These are phyloP conservation scores for Spizellomyces punctatus DNA, from an alignment of 192 early-diverging fungal genomes.

Conservation along the genomic window DNA sequence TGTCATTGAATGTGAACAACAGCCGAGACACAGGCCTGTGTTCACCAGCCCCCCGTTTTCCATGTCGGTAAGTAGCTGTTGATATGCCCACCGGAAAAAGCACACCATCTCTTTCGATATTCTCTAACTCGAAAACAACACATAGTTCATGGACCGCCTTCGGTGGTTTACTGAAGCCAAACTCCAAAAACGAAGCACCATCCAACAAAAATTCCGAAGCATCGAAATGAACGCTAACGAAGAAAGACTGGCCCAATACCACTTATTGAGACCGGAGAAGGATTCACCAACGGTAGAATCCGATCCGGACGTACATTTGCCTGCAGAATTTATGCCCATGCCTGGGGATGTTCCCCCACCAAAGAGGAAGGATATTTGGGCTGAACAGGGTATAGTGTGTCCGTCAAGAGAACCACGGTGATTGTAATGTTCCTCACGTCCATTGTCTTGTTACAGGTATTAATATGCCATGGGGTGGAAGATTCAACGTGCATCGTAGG, in stretches of 20 bases:
- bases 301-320: slow-evolving; percentile 6
- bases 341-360: slow-evolving; percentile 47
- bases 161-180: slow-evolving; percentile 52
- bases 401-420: background rate
- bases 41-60: slow-evolving; percentile 49
- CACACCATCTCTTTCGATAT: background rate
- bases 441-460: slow-evolving; percentile 37
- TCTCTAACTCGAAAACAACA: too few relatives aligned
- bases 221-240: slow-evolving; percentile 52
- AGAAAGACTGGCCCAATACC: slow-evolving; percentile 39
- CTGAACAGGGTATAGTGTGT: slow-evolving; percentile 30
- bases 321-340: slow-evolving; percentile 57
- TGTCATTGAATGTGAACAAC: slow-evolving; percentile 1
- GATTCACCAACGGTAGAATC: background rate
- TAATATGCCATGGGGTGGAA: slow-evolving; percentile 48
- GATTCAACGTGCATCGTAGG: slow-evolving; percentile 38
- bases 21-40: slow-evolving; percentile 39
- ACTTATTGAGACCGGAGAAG: slow-evolving; percentile 25
- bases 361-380: slow-evolving; percentile 38
- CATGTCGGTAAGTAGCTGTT: slow-evolving; percentile 42
- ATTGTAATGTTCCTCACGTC: background rate
- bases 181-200: slow-evolving; percentile 34
- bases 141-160: slow-evolving; percentile 51
- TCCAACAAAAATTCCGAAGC: slow-evolving; percentile 36
- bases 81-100: background rate